Evolutionary conservation across 2,329 filamentous ascomycete genomes (phyloP), one percentile per base, ranked within the genome.

Genomic region (Colletotrichum paranaense): DNA sequence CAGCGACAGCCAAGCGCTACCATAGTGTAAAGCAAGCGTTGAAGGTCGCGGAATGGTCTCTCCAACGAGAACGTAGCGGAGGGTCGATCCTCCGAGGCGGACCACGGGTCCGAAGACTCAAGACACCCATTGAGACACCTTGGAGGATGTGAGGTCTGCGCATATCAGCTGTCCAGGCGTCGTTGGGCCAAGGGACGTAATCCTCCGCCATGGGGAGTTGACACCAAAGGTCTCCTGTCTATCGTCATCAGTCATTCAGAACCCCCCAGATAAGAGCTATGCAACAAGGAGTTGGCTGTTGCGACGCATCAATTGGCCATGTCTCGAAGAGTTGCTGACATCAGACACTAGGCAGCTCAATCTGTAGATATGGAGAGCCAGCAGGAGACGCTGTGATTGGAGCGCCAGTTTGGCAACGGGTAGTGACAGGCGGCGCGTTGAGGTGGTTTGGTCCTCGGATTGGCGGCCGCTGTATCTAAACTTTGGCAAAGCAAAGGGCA

Each of bases 401-500:
- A 14, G 42, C 60, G 60, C 60, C 60, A 63, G 26, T 63, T 22
- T 53, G 14, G 8, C 32, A 12, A 22, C 26, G 19, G 26, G 16
- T 22, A n/a, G 22, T 32, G n/a, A 62, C 22, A 32, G 28, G 35
- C 22, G 46, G 5, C 12, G 46, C 26, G 22, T 5, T 19, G 26
- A 26, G 46, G 46, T 53, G 60, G 49, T 42, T 38, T 22, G 38
- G 38, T 19, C 14, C 38, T 42, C 14, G 22, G 22, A 55, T 35
- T 38, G 30, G 30, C 30, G 12, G 52, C 24, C 6, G 49, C 32
- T 56, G 49, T 55, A 42, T 56, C 52, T 57, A 42, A 62, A n/a
- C n/a, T 42, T 46, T 35, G 38, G 49, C 62, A 55, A 73, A 64
- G 72, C 55, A 75, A 42, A 52, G 16, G 66, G 14, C 57, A 11